Percentiles rank a stretch among this genome's conserved stretches.
These are phyloP conservation scores for Quambalaria eucalypti DNA, from an alignment of 1,284 basidiomycete genomes.

Conservation along the genomic window DNA sequence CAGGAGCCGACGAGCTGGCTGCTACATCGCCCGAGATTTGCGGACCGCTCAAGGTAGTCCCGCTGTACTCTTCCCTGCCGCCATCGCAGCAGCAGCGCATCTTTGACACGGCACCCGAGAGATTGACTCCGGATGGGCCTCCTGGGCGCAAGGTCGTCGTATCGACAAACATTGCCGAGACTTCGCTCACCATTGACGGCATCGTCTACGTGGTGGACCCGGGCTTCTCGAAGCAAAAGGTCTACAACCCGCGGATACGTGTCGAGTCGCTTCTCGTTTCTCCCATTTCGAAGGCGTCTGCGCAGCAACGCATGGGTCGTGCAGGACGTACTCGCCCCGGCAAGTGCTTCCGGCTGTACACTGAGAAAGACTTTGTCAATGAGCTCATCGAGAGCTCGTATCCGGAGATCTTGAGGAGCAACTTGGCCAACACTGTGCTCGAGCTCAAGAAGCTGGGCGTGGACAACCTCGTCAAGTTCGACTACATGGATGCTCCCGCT, in stretches of 20 bases:
- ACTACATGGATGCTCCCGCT: constrained; percentile 69
- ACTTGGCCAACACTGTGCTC: constrained; percentile 79
- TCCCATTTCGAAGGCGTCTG: constrained; percentile 92
- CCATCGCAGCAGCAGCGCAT: constrained; percentile 89
- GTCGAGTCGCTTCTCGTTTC: constrained; percentile 88
- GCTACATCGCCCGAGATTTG: constrained; percentile 40
- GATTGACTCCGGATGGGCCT: constrained; percentile 60
- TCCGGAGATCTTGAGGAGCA: constrained; percentile 82
- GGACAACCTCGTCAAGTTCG: constrained; percentile 55
- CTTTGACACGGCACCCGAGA: constrained; percentile 72
- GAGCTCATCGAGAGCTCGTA: constrained; percentile 87
- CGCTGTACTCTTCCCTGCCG: constrained; percentile 85
- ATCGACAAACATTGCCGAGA: constrained; percentile 98
- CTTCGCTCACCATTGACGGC: constrained; percentile 86
- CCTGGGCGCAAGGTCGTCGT: constrained; percentile 91
- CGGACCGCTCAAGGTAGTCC: constrained; percentile 74
- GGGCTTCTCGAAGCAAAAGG: constrained; percentile 94
- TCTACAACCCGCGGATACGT: constrained; percentile 92
- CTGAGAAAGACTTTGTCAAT: constrained; percentile 86
- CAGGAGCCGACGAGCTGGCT: constrained; percentile 53
- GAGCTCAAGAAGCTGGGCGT: constrained; percentile 86
- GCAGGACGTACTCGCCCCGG: constrained; percentile 91
- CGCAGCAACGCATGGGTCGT: constrained; percentile 90
- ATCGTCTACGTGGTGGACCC: constrained; percentile 94
- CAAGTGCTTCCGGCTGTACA: constrained; percentile 94